Base-by-base conservation (phyloP, 2,329 filamentous ascomycete species). In the Hypoxylon sp. region DNA sequence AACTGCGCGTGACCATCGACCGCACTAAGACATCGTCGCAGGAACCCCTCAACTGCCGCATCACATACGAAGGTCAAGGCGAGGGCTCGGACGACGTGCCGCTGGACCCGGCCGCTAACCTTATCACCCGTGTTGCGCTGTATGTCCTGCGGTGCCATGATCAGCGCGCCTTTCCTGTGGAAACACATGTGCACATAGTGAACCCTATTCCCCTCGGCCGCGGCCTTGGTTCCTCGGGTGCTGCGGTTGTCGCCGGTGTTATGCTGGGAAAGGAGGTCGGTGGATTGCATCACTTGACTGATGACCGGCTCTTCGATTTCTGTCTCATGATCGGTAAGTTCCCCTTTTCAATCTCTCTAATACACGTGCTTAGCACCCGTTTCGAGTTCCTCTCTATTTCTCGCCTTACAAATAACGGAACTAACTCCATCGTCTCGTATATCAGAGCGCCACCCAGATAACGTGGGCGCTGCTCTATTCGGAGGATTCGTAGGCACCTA, bases 401-500 rank as follows among this genome's bases (percentile, higher is more conserved):
- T 38, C 14, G 17, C 30, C 11, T 17, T 7, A 7, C 10, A 58
- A 17, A 34, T 48, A 17, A 21, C 11, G 1, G 23, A 32, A 46
- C 67, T 71, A 65, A 71, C 58, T 10, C 49, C 72, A 17, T 64
- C 60, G 41, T 17, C 6, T 32, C 50, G 74, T 3, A 23, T 25
- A 80, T 79, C 68, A 90, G 89, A 97, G 81, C 89, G 93, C 71
- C 94, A 97, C 80, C 94, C 94, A 10, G 94, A 97, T 82, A 97
- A 97, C 77, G 93, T 99, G 56, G 96, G 94, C 63, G 96, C 96
- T 13, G 94, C 96, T 6, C 88, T 98, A 36, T 98, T 97, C 76
- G 96, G 96, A 72, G 96, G 96, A 32, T 98, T 99, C 73, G 94
- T 99, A 25, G 96, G 96, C 67, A 98, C 95, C 17, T 98, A 98